phyloP scores from a whole-genome alignment of 2,329 filamentous ascomycete species.

The Eutypa lata region DNA sequence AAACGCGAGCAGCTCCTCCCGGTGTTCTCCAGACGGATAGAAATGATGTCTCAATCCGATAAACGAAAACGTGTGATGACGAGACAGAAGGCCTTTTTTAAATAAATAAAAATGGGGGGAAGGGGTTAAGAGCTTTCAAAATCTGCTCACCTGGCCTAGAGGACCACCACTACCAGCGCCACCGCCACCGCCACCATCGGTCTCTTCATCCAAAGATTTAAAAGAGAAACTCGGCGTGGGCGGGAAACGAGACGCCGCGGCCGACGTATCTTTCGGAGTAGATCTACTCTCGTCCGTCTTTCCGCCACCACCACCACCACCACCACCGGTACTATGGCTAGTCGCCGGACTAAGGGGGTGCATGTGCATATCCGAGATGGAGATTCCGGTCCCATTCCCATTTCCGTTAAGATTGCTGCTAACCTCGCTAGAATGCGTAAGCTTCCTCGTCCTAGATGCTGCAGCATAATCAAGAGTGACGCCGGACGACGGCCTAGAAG shows the following conservation, averaged over 20 bases:
- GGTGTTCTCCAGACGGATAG: too few species aligned
- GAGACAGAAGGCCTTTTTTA: too few species aligned
- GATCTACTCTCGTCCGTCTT: slow-evolving; percentile 11
- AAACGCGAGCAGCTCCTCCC: too few species aligned
- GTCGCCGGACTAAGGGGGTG: slow-evolving; percentile 38
- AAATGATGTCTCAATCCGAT: too few species aligned
- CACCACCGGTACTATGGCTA: slow-evolving; percentile 23
- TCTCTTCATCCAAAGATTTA: slow-evolving; percentile 36
- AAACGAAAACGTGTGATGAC: too few species aligned
- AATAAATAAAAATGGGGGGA: too few species aligned
- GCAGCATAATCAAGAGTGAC: slow-evolving; percentile 30
- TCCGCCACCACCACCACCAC: not conserved
- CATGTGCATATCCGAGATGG: slow-evolving; percentile 18
- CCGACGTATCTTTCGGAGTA: slow-evolving; percentile 15
- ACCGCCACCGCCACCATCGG: slow-evolving; percentile 36
- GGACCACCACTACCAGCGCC: too few species aligned
- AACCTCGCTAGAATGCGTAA: slow-evolving; percentile 34
- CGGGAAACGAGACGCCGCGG: slow-evolving; percentile 30
- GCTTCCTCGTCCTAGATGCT: slow-evolving; percentile 44
- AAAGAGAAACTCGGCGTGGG: slow-evolving; percentile 57
- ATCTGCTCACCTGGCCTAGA: too few species aligned
- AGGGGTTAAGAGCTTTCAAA: too few species aligned
- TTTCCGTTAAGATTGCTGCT: not conserved
- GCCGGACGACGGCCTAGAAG: slow-evolving; percentile 26
- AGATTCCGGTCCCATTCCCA: not conserved